Base-by-base conservation (phyloP, 1,284 basidiomycete species). In the Heterobasidion annosum region DNA sequence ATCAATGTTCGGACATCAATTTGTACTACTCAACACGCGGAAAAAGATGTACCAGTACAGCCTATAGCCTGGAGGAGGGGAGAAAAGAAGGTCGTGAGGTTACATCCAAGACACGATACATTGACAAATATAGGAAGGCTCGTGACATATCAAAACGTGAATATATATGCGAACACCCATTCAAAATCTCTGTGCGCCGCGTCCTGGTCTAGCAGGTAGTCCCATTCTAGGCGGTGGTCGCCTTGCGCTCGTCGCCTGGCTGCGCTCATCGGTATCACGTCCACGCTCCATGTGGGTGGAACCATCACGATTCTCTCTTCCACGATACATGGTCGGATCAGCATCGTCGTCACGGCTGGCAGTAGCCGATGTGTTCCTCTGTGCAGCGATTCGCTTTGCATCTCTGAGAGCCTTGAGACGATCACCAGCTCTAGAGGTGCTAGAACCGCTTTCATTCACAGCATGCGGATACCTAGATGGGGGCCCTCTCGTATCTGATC, bases 361-460 rank as follows among this genome's bases (percentile, higher is more conserved):
- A 48, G 37, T 15, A 56, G 52, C 15, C 56, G 52, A 34, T 25
- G 34, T 32, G 19, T 50, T 53, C 10, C 60, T 63, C 51, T 64
- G 63, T 37, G 59, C 63, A 43, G 66, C 68, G 34, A 57, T 67
- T 10, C 78, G 76, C 64, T 77, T 81, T 46, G 74, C 76, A 59
- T 82, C 78, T 37, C 81, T 71, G 45, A 82, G 61, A 34, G 76
- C 77, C 59, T 73, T 78, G 47, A 82, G 66, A 19, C 79, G 73
- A 58, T 79, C 70, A 4, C 72, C 70, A 4, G 74, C 72, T 61
- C 71, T 75, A 6, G 74, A 72, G n/a, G 50, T 33, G 6, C 40
- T 34, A 18, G 33, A 25, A 6, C 35, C 34, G n/a, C 37, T 12
- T n/a, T 50, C 34, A 15, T 37, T 42, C 32, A 16, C 18, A 34